phyloP scores from a whole-genome alignment of 345 rosid genomes.

The Murraya paniculata region DNA sequence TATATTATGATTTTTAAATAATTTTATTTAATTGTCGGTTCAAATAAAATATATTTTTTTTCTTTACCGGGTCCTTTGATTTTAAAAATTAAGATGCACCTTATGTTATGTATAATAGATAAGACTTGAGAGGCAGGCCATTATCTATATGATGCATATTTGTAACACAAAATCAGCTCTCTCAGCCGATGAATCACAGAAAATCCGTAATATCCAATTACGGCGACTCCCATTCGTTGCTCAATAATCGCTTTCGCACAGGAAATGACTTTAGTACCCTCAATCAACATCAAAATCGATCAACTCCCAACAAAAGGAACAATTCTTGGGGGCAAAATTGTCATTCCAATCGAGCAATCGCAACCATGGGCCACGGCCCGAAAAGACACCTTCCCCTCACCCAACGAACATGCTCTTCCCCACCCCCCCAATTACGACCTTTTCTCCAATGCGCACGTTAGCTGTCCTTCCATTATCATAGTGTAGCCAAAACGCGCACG shows the following conservation, averaged over 20 bases:
- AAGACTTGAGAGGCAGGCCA: too few species aligned
- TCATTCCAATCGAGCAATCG: not conserved
- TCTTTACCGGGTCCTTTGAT: too few species aligned
- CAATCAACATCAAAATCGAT: not conserved
- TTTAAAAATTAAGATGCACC: too few species aligned
- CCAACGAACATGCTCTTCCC: constrained; percentile 24
- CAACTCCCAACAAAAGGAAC: not conserved
- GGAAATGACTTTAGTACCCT: constrained; percentile 12
- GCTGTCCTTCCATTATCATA: constrained; percentile 20
- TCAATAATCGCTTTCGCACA: constrained; percentile 13
- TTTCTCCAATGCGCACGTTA: constrained; percentile 26
- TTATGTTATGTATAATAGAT: too few species aligned
- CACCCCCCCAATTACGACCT: not conserved
- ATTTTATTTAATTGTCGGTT: too few species aligned
- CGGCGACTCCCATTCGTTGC: constrained; percentile 9
- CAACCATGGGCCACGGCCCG: constrained; percentile 14
- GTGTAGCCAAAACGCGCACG: not conserved
- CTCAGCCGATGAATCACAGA: not conserved
- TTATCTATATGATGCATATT: not conserved
- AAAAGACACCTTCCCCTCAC: constrained; percentile 7
- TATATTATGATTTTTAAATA: too few species aligned
- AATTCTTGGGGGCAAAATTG: constrained; percentile 4
- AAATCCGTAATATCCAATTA: not conserved
- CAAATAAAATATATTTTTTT: too few species aligned
- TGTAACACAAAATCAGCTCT: not conserved